Evolutionary conservation across 306 rosid species (phyloP).

Genomic region (Castanopsis chinensis): DNA sequence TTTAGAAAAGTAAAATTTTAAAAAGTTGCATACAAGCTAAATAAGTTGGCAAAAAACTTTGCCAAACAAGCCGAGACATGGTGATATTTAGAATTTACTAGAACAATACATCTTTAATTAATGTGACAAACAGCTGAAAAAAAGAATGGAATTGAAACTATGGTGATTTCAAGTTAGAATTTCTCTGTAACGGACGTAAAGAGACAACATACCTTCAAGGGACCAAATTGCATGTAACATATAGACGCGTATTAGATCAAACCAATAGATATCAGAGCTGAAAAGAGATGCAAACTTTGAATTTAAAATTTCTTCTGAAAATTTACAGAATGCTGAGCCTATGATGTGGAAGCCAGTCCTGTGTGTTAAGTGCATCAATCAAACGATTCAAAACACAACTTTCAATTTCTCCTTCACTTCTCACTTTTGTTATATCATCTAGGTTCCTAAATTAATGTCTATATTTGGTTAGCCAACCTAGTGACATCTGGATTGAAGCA

Average conservation of each 20-base stretch:
- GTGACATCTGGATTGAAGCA: neutral
- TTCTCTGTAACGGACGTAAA: neutral
- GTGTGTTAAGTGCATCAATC: neutral
- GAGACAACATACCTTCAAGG: neutral
- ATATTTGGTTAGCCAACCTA: neutral
- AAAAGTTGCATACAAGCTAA: too few relatives aligned
- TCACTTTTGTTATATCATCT: neutral
- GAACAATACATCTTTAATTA: neutral
- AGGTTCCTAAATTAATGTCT: constrained; percentile 18
- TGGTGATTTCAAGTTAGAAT: neutral
- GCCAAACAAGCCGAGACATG: too few relatives aligned
- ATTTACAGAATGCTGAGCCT: neutral
- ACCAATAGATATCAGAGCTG: neutral
- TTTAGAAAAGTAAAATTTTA: too few relatives aligned
- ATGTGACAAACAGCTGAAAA: neutral
- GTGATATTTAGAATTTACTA: too few relatives aligned
- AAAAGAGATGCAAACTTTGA: neutral
- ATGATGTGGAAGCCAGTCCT: neutral
- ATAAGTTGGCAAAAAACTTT: neutral
- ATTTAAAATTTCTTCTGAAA: neutral
- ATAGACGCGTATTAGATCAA: neutral
- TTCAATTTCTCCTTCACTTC: neutral
- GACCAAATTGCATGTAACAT: neutral
- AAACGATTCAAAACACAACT: neutral
- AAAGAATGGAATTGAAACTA: neutral